Base-by-base conservation (phyloP, 345 rosid genomes). In the Moringa oleifera region DNA sequence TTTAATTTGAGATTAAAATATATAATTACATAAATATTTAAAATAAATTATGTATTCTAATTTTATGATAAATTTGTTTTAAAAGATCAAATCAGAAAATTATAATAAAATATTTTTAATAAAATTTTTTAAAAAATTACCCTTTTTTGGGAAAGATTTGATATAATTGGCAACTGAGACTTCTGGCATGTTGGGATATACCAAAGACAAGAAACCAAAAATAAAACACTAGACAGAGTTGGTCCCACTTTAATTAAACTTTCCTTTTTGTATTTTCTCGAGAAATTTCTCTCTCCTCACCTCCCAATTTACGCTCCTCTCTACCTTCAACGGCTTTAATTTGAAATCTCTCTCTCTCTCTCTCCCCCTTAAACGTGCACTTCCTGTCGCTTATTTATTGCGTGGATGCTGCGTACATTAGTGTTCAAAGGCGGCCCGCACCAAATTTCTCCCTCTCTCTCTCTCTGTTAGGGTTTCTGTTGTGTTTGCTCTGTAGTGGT, bases 201-300 rank as follows among this genome's bases (percentile, higher is more conserved):
- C 33, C 8, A 41, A 11, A 41, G 47, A 41, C 33, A 15, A 41
- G 6, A 41, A 41, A 4, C 17, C 1, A 7, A 41, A 41, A 41
- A 28, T 28, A 4, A 7, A 63, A 36, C 24, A 10, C 20, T 18
- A 18, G 62, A 23, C 3, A 11, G 13, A 50, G 11, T 12, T 68
- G 75, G 68, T 11, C 73, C 69, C 71, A 23, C 23, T 25, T 51
- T 8, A 51, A 36, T 55, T 18, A 57, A 31, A 23, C 11, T 22
- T 71, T 51, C 0, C 66, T 57, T 77, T 76, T 79, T 78, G 88
- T 83, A 79, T 77, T 79, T 77, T 83, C 78, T 70, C 80, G 79
- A 83, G 80, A 66, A 77, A 70, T 59, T 64, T 74, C 71, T 74
- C 77, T 72, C 67, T 68, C 79, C 50, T 62, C 23, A 0, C 22